These are phyloP conservation scores for Gossypium davidsonii DNA, from an alignment of 441 rosid genomes.

Conservation along the genomic window DNA sequence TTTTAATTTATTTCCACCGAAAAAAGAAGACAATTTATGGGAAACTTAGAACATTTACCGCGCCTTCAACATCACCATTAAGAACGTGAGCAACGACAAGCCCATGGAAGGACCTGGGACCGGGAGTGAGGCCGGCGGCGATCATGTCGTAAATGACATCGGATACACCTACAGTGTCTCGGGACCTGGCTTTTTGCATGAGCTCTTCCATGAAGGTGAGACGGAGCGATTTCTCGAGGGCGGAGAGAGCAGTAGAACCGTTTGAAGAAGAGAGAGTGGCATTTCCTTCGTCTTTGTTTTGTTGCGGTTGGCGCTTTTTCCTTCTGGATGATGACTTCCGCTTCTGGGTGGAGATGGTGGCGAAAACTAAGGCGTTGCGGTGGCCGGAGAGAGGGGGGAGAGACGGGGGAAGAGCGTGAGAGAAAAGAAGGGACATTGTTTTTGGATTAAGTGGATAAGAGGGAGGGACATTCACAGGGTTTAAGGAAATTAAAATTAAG, in stretches of 20 bases:
- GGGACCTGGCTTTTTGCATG: conserved; percentile 68
- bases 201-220: conserved; percentile 88
- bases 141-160: conserved; percentile 89
- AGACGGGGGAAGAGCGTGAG: conserved; percentile 3
- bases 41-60: conserved; percentile 40
- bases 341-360: conserved; percentile 12
- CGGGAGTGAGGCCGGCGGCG: conserved; percentile 86
- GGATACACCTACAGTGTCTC: conserved; percentile 55
- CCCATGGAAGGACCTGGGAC: conserved; percentile 93
- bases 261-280: conserved; percentile 19
- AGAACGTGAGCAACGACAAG: conserved; percentile 66
- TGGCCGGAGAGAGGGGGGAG: conserved; percentile 2
- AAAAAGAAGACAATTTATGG: neutral
- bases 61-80: conserved; percentile 75
- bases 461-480: neutral
- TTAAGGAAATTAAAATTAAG: neutral
- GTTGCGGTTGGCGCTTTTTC: conserved; percentile 6
- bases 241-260: conserved; percentile 33
- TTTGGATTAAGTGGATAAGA: neutral
- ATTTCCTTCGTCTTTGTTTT: conserved; percentile 16
- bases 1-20: neutral
- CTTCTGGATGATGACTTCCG: conserved; percentile 13
- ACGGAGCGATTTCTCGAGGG: conserved; percentile 81
- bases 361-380: neutral
- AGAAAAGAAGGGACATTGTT: conserved; percentile 7